Conservation (phyloP, 2,329 filamentous ascomycete genomes). For the Xylariaceae sp. region DNA sequence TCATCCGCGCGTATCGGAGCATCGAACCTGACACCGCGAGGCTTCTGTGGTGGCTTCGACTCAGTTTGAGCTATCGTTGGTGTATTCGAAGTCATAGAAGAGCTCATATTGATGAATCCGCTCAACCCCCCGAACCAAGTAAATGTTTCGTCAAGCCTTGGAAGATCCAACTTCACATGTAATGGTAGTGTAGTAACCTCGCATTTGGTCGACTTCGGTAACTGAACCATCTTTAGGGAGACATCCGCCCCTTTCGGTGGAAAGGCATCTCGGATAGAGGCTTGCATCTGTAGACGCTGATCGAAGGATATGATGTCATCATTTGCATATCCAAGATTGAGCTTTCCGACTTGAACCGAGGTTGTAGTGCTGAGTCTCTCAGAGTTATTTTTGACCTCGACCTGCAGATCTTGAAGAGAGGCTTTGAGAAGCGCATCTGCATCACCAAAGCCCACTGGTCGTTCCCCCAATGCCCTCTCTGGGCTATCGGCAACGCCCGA, state of each 20-base stretch:
- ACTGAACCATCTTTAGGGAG: constrained; percentile 48
- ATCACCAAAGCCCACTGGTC: constrained; percentile 38
- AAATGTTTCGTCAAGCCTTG: constrained; percentile 79
- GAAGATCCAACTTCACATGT: constrained; percentile 71
- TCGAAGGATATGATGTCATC: constrained; percentile 63
- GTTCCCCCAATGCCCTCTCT: constrained; percentile 41
- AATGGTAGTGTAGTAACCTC: constrained; percentile 75
- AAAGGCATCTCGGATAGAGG: constrained; percentile 57
- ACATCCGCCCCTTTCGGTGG: constrained; percentile 56
- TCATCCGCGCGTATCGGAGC: constrained; percentile 49
- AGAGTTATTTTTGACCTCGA: constrained; percentile 27
- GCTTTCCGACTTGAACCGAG: constrained; percentile 50
- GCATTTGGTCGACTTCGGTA: constrained; percentile 44
- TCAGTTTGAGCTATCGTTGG: constrained; percentile 42
- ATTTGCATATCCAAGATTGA: constrained; percentile 59
- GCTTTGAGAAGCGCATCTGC: constrained; percentile 51
- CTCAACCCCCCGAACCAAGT: constrained; percentile 88
- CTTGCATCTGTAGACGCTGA: constrained; percentile 51
- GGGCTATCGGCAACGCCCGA: constrained; percentile 49
- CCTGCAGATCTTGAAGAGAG: constrained; percentile 42
- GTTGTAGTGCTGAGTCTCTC: constrained; percentile 33
- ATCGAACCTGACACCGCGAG: constrained; percentile 57
- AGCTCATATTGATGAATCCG: constrained; percentile 83
- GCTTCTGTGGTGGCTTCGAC: constrained; percentile 37
- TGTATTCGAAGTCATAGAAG: constrained; percentile 74